Evolutionary conservation across 2,329 filamentous ascomycete genomes (phyloP).

Genomic region (Paecilomyces variotii): DNA sequence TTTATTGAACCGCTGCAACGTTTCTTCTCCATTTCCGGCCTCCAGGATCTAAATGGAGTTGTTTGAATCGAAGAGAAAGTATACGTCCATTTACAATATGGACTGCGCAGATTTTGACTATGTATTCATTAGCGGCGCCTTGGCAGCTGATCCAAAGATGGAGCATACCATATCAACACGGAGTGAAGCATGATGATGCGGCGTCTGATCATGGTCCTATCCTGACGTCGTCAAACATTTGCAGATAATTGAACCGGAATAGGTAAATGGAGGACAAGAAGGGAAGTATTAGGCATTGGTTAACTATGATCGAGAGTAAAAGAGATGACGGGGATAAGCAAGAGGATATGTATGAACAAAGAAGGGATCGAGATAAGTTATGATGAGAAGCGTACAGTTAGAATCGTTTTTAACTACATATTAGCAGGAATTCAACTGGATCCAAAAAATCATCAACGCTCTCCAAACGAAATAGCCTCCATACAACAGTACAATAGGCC

Average conservation of each 20-base stretch:
- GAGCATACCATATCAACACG: constrained; percentile 67
- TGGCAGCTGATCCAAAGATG: constrained; percentile 34
- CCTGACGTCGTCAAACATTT: constrained; percentile 56
- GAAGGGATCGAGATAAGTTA: too few relatives aligned
- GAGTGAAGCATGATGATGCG: constrained; percentile 49
- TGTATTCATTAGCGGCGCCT: constrained; percentile 54
- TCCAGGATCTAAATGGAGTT: constrained; percentile 56
- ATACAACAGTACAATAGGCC: too few relatives aligned
- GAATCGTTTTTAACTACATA: too few relatives aligned
- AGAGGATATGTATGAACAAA: too few relatives aligned
- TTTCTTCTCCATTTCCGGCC: constrained; percentile 47
- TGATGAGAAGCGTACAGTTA: too few relatives aligned
- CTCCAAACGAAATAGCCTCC: too few relatives aligned
- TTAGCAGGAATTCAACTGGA: too few relatives aligned
- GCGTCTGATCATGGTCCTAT: constrained; percentile 64
- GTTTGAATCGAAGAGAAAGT: constrained; percentile 46
- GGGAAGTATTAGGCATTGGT: too few relatives aligned
- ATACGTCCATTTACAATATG: constrained; percentile 63
- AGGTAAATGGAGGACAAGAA: too few relatives aligned
- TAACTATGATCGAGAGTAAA: too few relatives aligned
- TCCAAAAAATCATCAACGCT: too few relatives aligned
- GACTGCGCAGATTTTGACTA: constrained; percentile 65
- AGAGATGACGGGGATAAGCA: too few relatives aligned
- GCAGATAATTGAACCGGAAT: constrained; percentile 16
- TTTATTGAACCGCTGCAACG: constrained; percentile 52